Conservation (phyloP, 108 stramenopile genomes). For the Skeletonema costatum region DNA sequence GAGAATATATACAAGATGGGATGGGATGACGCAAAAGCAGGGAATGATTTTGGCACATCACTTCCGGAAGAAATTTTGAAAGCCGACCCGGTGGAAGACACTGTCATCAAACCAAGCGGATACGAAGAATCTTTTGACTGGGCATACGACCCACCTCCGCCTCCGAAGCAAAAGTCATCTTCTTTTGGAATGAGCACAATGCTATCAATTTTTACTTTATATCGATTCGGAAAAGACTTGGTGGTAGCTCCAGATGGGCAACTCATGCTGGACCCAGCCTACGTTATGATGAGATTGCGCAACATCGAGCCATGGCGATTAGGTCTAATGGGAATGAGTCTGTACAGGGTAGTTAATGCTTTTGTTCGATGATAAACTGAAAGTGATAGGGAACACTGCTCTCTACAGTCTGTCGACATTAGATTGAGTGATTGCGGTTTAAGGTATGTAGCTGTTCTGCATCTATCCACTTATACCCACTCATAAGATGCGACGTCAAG, state of each 20-base stretch:
- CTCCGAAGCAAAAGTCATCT: conserved; percentile 8
- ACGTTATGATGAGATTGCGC: conserved; percentile 25
- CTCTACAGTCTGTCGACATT: background rate
- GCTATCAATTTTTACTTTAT: conserved; percentile 41
- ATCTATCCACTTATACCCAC: too few relatives aligned
- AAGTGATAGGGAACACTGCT: background rate
- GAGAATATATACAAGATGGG: conserved; percentile 55
- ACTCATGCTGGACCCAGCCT: conserved; percentile 26
- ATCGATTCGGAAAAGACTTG: conserved; percentile 46
- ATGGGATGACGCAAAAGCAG: conserved; percentile 45
- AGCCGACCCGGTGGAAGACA: background rate
- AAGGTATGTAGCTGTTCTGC: too few relatives aligned
- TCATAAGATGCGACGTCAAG: too few relatives aligned
- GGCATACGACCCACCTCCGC: conserved; percentile 30
- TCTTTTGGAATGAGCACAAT: conserved; percentile 38
- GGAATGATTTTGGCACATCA: conserved; percentile 44
- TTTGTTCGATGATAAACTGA: background rate
- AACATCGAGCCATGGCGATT: conserved; percentile 41
- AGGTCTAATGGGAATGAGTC: conserved; percentile 26
- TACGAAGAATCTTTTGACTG: conserved; percentile 30
- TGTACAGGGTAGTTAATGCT: conserved; percentile 29
- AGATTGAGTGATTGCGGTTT: background rate
- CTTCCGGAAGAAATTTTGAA: conserved; percentile 24
- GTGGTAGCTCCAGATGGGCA: conserved; percentile 33
- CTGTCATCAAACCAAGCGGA: conserved; percentile 3